Percentiles rank a stretch among this genome's conserved stretches.
phyloP scores from a whole-genome alignment of 2,329 filamentous ascomycete species.

The Colletotrichum brevisporum region DNA sequence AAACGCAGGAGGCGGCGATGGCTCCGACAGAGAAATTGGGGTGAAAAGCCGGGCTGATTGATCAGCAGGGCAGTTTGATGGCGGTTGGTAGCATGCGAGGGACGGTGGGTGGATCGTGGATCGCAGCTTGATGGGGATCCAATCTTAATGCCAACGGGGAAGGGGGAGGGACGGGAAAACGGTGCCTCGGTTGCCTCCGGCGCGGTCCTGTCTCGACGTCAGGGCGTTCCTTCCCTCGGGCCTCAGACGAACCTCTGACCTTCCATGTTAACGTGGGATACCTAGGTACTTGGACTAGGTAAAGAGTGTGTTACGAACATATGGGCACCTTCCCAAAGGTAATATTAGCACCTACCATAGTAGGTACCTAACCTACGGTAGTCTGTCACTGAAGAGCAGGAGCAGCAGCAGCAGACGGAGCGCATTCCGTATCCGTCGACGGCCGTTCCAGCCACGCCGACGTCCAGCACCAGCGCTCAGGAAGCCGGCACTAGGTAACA shows the following conservation, averaged over 20 bases:
- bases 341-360: too few relatives aligned
- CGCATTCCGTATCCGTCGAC: constrained; percentile 30
- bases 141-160: constrained; percentile 32
- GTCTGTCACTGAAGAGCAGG: background rate
- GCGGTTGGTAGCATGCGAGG: constrained; percentile 32
- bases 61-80: constrained; percentile 34
- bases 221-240: constrained; percentile 15
- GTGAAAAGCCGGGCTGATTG: constrained; percentile 3
- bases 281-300: too few relatives aligned
- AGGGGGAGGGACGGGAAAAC: constrained; percentile 11
- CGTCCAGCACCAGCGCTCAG: background rate
- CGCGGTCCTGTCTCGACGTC: background rate
- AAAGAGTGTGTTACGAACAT: too few relatives aligned
- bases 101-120: constrained; percentile 36
- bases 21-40: constrained; percentile 10
- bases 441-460: constrained; percentile 23
- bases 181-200: constrained; percentile 27
- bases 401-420: constrained; percentile 21
- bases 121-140: constrained; percentile 29
- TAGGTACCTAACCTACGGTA: background rate
- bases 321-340: too few relatives aligned
- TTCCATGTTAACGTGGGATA: background rate
- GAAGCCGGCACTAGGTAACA: too few relatives aligned
- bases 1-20: background rate
- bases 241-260: constrained; percentile 11